Conservation (phyloP, 208 protist species). For the Acanthamoeba lenticulata region DNA sequence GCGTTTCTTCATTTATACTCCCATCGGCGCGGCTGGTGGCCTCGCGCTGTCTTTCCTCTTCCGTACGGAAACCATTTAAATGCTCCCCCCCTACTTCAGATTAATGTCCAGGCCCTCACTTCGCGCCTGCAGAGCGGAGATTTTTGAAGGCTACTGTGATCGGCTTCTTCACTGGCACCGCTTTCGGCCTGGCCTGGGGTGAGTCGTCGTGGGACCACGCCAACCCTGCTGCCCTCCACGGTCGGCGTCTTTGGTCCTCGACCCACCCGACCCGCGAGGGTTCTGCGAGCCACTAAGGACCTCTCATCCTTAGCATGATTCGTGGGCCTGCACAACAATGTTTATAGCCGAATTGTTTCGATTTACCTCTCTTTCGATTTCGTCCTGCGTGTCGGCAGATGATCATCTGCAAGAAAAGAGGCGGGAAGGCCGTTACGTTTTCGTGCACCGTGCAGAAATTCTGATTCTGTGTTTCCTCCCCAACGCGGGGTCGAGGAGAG, state of each 20-base stretch:
- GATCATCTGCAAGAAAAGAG: not conserved
- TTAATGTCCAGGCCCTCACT: too few relatives aligned
- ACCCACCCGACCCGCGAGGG: too few relatives aligned
- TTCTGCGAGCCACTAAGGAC: not conserved
- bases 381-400: too few relatives aligned
- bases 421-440: conserved; percentile 18
- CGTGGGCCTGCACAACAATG: not conserved
- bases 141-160: not conserved
- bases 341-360: too few relatives aligned
- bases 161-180: not conserved
- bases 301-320: not conserved
- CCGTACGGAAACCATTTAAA: not conserved
- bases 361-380: too few relatives aligned
- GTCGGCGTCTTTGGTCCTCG: not conserved
- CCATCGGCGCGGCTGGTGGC: not conserved
- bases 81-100: not conserved
- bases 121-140: not conserved
- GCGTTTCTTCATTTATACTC: not conserved
- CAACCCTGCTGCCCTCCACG: not conserved
- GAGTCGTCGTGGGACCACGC: not conserved
- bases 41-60: not conserved
- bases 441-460: not conserved
- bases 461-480: too few relatives aligned
- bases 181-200: not conserved
- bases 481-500: too few relatives aligned